Conservation (phyloP, 768 basidiomycete genomes). For the Naematelia encephala region DNA sequence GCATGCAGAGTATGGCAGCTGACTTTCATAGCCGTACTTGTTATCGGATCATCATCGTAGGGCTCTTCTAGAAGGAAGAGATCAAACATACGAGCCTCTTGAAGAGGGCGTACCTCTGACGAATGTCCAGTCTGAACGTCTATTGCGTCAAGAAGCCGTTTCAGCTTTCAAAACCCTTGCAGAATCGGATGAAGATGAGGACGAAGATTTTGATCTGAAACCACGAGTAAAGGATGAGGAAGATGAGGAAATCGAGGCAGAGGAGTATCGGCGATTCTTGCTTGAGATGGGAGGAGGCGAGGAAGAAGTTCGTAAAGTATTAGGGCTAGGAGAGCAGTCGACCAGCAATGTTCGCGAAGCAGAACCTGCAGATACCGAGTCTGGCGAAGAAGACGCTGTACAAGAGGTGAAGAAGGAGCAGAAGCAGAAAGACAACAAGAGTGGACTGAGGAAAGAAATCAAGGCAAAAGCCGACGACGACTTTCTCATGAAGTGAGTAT, state of each 20-base stretch:
- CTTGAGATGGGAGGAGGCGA: conserved; percentile 68
- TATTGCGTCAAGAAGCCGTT: conserved; percentile 75
- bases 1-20: not conserved
- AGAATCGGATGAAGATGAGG: conserved; percentile 50
- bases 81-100: not conserved
- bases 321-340: conserved; percentile 54
- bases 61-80: conserved; percentile 38
- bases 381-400: conserved; percentile 41
- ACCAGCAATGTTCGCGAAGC: conserved; percentile 14
- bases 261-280: conserved; percentile 78
- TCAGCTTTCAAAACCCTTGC: conserved; percentile 66
- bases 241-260: conserved; percentile 72
- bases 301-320: conserved; percentile 62
- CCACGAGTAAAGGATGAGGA: conserved; percentile 66
- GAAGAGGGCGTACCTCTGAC: conserved; percentile 54
- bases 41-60: conserved; percentile 52
- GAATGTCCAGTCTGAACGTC: conserved; percentile 72
- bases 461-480: conserved; percentile 74
- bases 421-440: conserved; percentile 57
- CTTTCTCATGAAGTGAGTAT: conserved; percentile 79
- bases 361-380: conserved; percentile 30
- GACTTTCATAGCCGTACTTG: conserved; percentile 39
- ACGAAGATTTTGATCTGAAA: conserved; percentile 63
- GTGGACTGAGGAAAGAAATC: conserved; percentile 43
- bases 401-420: conserved; percentile 57